phyloP scores from a whole-genome alignment of 306 rosid species.

The Arachis hypogaea region DNA sequence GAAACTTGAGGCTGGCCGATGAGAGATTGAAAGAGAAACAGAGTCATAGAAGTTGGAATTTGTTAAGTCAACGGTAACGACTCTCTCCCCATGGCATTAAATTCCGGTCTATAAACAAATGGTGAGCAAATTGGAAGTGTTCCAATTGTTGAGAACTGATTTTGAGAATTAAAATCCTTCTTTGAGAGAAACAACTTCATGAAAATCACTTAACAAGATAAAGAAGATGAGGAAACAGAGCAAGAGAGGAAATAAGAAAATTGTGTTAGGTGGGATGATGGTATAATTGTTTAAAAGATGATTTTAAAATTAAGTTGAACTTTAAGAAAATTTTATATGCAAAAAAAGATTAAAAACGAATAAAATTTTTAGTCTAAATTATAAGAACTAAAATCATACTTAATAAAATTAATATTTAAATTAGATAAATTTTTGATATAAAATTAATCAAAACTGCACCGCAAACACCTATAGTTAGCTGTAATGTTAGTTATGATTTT shows the following conservation, averaged over 20 bases:
- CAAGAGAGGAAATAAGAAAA: not conserved
- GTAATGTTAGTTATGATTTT: too few relatives aligned
- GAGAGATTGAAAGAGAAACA: constrained; percentile 61
- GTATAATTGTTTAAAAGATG: too few relatives aligned
- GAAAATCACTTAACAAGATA: constrained; percentile 71
- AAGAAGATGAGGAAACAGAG: constrained; percentile 62
- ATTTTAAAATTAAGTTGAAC: too few relatives aligned
- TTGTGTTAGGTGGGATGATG: too few relatives aligned
- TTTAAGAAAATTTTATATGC: too few relatives aligned
- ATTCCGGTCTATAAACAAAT: constrained; percentile 79
- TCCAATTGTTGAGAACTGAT: constrained; percentile 62
- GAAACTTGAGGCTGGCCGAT: constrained; percentile 59
- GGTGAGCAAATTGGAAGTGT: constrained; percentile 49
- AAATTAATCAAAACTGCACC: too few relatives aligned
- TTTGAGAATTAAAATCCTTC: constrained; percentile 63
- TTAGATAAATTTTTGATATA: too few relatives aligned
- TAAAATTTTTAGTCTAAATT: too few relatives aligned
- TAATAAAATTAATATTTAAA: too few relatives aligned
- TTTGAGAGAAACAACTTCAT: constrained; percentile 58
- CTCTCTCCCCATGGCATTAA: constrained; percentile 62
- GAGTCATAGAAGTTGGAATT: constrained; percentile 62
- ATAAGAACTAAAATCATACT: too few relatives aligned
- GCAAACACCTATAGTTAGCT: too few relatives aligned
- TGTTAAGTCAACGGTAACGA: constrained; percentile 64
- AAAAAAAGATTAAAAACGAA: too few relatives aligned